A percentile compares a stretch with the other conserved stretches of the same genome.
These are phyloP conservation scores for Psilocybe tampanensis DNA, from an alignment of 768 basidiomycete genomes.

Conservation along the genomic window DNA sequence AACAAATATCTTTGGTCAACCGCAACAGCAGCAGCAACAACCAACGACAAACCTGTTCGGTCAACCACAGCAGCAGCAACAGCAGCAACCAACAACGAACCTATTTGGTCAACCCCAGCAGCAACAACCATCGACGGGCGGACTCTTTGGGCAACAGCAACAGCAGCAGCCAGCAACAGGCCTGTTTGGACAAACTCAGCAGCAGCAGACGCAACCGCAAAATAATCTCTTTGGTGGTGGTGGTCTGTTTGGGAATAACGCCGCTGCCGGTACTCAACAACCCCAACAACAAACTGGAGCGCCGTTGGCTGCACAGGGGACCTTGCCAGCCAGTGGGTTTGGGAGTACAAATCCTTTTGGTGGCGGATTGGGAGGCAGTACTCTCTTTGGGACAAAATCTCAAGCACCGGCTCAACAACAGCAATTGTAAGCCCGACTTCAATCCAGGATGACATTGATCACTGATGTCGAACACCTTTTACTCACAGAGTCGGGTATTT, in stretches of 20 bases:
- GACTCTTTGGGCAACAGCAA: slow-evolving; percentile 35
- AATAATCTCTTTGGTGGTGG: slow-evolving; percentile 18
- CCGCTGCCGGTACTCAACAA: slow-evolving; percentile 15
- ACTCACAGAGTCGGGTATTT: slow-evolving; percentile 21
- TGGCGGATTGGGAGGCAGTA: slow-evolving; percentile 21
- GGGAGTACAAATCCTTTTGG: slow-evolving; percentile 21
- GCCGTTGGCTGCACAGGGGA: slow-evolving; percentile 34
- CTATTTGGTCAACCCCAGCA: neutral
- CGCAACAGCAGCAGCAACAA: slow-evolving; percentile 25
- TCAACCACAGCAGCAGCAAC: slow-evolving; percentile 28
- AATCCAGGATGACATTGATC: neutral
- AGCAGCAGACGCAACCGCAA: slow-evolving; percentile 27
- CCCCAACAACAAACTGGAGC: slow-evolving; percentile 26
- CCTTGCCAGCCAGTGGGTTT: slow-evolving; percentile 30
- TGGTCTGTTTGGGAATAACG: slow-evolving; percentile 21
- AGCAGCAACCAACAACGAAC: slow-evolving; percentile 25
- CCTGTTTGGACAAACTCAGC: slow-evolving; percentile 31
- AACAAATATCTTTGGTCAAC: slow-evolving; percentile 30
- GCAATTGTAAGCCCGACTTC: slow-evolving; percentile 9
- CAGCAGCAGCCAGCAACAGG: slow-evolving; percentile 20
- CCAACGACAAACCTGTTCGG: slow-evolving; percentile 28
- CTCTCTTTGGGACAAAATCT: slow-evolving; percentile 33
- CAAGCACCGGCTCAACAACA: slow-evolving; percentile 34
- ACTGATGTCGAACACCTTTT: neutral
- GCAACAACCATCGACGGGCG: slow-evolving; percentile 12